Evolutionary conservation across 352 stramenopile species (phyloP), one percentile per base, ranked within the genome.

Genomic region (Aphanomyces cochlioides): DNA sequence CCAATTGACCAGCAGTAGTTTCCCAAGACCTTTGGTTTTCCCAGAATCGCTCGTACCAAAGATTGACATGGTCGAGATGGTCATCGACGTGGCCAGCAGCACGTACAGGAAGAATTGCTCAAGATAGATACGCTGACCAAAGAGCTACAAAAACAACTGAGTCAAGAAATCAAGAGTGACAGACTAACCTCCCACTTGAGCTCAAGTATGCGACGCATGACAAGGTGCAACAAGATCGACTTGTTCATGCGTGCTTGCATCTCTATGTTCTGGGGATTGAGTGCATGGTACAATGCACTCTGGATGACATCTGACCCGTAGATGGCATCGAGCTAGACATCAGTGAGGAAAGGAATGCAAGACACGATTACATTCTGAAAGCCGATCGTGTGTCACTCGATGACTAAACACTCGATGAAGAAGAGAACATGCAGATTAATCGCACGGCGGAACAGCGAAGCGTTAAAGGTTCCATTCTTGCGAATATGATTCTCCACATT

Each of bases 71-170:
- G 60, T 34, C 47, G 60, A 67, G 19, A 41, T 67, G 12, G 60
- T 67, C 19, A 57, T 67, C 15, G 43, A 19, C 28, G 54, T 19
- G n/a, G 47, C n/a, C 37, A 67, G 47, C 34, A 57, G 15, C 3
- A 67, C 7, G 47, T 67, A 17, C 41, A 67, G 50, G 21, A 67
- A 37, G 12, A 67, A 17, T 28, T 57, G 41, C 47, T 67, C 60
- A 41, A 54, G 17, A 37, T 67, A 67, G n/a, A 54, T 67, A 13
- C 60, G 60, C 37, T 67, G 60, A 15, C 10, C 60, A 56, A 67
- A 67, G 4, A 67, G 28, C 37, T 67, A 50, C 10, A 50, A 12
- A n/a, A 50, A 0, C 10, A 12, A n/a, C 17, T 1, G 43, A n/a
- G 10, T 1, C 10, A n/a, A 50, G 43, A n/a, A 50, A 12, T 2